phyloP scores from a whole-genome alignment of 495 filamentous ascomycete genomes.

The Neurospora sp. region DNA sequence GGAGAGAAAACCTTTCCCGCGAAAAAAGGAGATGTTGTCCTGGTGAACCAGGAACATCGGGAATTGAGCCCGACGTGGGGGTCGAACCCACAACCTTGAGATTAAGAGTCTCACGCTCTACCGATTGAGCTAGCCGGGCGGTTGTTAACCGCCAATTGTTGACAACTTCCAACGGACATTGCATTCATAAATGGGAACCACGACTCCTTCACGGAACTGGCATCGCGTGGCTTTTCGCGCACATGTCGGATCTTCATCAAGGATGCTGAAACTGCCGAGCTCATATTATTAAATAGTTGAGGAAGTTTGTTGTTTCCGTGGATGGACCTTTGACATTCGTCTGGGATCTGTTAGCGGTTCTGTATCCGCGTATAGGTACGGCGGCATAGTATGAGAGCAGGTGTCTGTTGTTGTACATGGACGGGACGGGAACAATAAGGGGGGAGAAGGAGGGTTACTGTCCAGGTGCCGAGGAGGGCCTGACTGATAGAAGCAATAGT shows the following conservation, averaged over 20 bases:
- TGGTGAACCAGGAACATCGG: not conserved
- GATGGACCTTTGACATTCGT: not conserved
- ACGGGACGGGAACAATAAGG: not conserved
- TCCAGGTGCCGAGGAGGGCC: too few relatives aligned
- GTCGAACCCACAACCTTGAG: not conserved
- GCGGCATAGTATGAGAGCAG: not conserved
- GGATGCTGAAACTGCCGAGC: not conserved
- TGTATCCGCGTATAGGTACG: not conserved
- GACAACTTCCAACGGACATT: accelerated
- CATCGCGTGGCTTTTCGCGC: not conserved
- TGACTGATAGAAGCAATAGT: too few relatives aligned
- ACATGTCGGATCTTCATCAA: not conserved
- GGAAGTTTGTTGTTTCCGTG: not conserved
- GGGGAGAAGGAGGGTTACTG: not conserved
- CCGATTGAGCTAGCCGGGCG: slow-evolving; percentile 65
- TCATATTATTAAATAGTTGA: not conserved
- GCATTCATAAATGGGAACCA: not conserved
- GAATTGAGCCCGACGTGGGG: not conserved
- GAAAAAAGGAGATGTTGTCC: not conserved
- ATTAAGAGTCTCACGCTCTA: slow-evolving; percentile 79
- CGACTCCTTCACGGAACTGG: not conserved
- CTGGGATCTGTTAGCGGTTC: not conserved
- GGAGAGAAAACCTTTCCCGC: not conserved
- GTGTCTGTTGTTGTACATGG: not conserved
- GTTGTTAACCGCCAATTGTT: not conserved